Percentiles rank a stretch among this genome's conserved stretches.
These are phyloP conservation scores for Diaporthe sp. DNA, from an alignment of 2,329 filamentous ascomycete species.

Conservation along the genomic window DNA sequence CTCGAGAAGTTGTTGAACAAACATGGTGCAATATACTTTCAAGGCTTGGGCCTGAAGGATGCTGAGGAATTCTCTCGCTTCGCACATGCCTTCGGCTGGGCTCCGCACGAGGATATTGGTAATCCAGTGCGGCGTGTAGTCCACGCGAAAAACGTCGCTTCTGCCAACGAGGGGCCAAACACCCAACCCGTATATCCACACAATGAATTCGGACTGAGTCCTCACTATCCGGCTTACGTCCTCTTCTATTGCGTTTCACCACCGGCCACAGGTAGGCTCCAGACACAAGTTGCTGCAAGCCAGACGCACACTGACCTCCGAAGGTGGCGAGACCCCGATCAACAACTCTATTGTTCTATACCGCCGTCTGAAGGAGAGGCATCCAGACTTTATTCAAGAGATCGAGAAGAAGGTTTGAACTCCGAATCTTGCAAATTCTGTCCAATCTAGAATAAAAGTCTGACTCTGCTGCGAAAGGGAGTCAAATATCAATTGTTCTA, in stretches of 20 bases:
- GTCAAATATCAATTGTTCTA: background rate
- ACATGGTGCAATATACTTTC: background rate
- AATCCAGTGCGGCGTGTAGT: slow-evolving; percentile 41
- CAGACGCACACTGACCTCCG: background rate
- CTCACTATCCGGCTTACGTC: background rate
- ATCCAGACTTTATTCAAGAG: background rate
- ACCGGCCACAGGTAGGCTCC: background rate
- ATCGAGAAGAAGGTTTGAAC: background rate
- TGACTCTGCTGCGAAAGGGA: background rate
- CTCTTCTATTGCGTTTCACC: slow-evolving; percentile 1
- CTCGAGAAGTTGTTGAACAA: background rate
- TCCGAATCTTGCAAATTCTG: too few relatives aligned
- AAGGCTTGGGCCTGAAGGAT: background rate
- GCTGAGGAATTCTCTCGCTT: slow-evolving; percentile 40
- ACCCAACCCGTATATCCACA: slow-evolving; percentile 34
- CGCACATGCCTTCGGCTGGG: slow-evolving; percentile 42
- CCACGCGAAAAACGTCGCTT: slow-evolving; percentile 41
- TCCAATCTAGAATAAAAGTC: background rate
- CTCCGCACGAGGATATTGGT: slow-evolving; percentile 41
- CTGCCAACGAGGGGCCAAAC: slow-evolving; percentile 43
- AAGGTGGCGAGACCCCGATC: background rate
- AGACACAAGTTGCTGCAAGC: background rate
- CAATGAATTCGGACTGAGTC: background rate
- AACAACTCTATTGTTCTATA: background rate
- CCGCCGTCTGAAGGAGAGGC: background rate